phyloP scores from a whole-genome alignment of 345 rosid species.

The Salix dunnii region DNA sequence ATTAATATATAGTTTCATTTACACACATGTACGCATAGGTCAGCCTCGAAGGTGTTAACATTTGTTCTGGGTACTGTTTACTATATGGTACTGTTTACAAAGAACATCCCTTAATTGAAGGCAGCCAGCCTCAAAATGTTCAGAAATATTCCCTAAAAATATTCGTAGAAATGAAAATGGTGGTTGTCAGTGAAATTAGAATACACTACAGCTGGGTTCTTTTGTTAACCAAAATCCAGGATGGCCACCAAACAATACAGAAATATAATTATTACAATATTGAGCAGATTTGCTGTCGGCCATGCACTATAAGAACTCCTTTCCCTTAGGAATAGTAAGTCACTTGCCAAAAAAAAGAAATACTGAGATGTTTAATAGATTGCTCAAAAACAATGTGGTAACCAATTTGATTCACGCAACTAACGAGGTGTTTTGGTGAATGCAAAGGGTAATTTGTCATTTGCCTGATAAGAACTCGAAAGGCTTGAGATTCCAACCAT shows the following conservation, averaged over 20 bases:
- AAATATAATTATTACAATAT: neutral
- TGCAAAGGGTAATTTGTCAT: constrained; percentile 3
- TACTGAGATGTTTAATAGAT: neutral
- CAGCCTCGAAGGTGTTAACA: neutral
- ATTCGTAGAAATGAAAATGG: neutral
- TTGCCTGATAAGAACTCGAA: neutral
- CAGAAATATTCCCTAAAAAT: too few species aligned
- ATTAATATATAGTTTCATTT: neutral
- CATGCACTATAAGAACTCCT: neutral
- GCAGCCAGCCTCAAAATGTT: neutral
- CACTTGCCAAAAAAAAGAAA: neutral
- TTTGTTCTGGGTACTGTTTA: neutral
- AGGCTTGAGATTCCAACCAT: neutral
- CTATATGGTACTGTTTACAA: too few species aligned
- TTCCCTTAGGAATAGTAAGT: neutral
- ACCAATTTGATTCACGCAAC: constrained; percentile 8
- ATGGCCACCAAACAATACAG: neutral
- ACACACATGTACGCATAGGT: neutral
- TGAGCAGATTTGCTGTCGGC: neutral
- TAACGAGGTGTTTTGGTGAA: constrained; percentile 9
- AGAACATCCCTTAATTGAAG: neutral
- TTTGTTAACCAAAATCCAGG: neutral
- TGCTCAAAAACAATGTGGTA: constrained; percentile 17
- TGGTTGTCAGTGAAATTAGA: neutral
- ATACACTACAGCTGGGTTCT: neutral